Conservation (phyloP, 441 rosid genomes). For the Pelargonium citronellum region DNA sequence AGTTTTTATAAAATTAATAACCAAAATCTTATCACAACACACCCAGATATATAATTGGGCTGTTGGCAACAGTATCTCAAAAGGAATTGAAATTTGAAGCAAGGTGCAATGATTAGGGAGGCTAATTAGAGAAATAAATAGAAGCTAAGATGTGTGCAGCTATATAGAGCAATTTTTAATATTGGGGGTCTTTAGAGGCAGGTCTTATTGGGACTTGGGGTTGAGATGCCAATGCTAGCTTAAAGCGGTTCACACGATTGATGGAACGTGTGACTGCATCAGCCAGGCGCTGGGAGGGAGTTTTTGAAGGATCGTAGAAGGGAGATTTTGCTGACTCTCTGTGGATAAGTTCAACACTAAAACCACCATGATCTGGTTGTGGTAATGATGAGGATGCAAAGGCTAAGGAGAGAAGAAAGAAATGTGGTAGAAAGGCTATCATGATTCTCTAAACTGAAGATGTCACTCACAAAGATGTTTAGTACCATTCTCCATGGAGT, state of each 20-base stretch:
- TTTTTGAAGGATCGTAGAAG: constrained; percentile 16
- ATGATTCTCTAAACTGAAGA: background rate
- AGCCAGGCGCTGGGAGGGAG: constrained; percentile 16
- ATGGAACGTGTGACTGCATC: constrained; percentile 23
- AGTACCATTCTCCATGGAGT: too few species aligned
- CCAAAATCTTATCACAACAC: too few species aligned
- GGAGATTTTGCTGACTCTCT: constrained; percentile 38
- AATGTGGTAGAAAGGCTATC: background rate
- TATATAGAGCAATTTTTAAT: background rate
- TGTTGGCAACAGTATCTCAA: too few species aligned
- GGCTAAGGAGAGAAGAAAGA: background rate
- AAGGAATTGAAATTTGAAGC: too few species aligned
- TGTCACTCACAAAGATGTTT: background rate
- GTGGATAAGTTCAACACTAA: constrained; percentile 33
- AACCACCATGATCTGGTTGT: constrained; percentile 15
- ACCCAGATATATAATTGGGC: too few species aligned
- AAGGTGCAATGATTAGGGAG: background rate
- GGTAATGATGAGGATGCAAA: background rate
- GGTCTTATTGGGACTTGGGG: constrained; percentile 10
- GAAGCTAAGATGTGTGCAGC: background rate
- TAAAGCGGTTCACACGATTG: constrained; percentile 18
- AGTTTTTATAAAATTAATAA: too few species aligned
- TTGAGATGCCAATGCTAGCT: background rate
- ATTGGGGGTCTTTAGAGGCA: background rate
- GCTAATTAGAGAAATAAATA: background rate